Base-by-base conservation (phyloP, 1,284 basidiomycete species). In the Limonomyces culmigenus region DNA sequence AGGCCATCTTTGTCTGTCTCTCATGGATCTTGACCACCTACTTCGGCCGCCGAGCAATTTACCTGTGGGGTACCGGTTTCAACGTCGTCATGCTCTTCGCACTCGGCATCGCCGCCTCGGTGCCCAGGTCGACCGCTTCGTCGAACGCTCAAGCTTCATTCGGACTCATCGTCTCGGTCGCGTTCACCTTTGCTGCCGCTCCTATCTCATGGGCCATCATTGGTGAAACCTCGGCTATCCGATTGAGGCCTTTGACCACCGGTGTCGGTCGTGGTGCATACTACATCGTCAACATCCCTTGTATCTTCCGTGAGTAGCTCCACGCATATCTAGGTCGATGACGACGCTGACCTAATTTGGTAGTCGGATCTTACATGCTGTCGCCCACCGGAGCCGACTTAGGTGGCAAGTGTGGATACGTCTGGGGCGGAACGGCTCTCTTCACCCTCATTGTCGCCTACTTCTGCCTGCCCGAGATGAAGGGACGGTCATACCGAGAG, bases 211-310 rank as follows among this genome's bases (percentile, higher is more conserved):
- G 59, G 47, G 50, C 52, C 19, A 39, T 60, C 38, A 58, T 59
- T 32, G 53, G 53, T 14, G 59, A 60, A 39, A 45, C 60, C 19
- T 47, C 52, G 0, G 51, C 52, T n/a, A 59, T 53, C 8, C 50
- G 55, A 13, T 49, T 61, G 11, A 50, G 59, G 14, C 56, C 61
- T n/a, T n/a, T n/a, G n/a, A n/a, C n/a, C n/a, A n/a, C n/a, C n/a
- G 43, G 68, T 68, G 52, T 63, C 65, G 2, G 55, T 68, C 41
- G 66, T 59, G 1, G 52, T 70, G 17, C 51, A 3, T 64, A 63
- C 52, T 57, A 60, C 42, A 44, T 52, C 31, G 54, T 58, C 44
- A 63, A 62, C 43, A 59, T 58, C 39, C 42, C 52, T 17, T 52
- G 48, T 29, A 52, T n/a, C n/a, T n/a, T n/a, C n/a, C n/a, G n/a